These are phyloP conservation scores for Picocystis sp. DNA, from an alignment of 163 green algal genomes.

Conservation along the genomic window DNA sequence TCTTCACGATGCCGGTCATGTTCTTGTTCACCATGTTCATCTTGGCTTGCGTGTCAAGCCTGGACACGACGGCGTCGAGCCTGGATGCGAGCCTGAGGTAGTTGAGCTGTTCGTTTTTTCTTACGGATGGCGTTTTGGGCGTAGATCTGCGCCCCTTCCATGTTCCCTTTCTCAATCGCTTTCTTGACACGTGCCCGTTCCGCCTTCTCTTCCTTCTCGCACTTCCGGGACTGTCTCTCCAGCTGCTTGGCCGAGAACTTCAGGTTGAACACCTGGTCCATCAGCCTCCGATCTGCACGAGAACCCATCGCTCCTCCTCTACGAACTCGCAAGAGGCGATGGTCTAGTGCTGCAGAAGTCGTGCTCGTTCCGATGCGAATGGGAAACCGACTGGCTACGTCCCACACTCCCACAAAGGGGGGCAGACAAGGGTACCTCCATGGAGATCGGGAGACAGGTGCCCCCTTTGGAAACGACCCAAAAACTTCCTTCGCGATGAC, in stretches of 20 bases:
- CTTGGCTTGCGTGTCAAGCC: constrained; percentile 77
- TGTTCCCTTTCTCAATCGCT: constrained; percentile 95
- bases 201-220: constrained; percentile 67
- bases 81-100: constrained; percentile 75
- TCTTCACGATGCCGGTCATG: constrained; percentile 84
- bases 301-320: background rate
- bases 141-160: constrained; percentile 91
- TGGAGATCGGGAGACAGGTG: no score
- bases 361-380: no score
- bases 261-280: constrained; percentile 88
- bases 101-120: constrained; percentile 87
- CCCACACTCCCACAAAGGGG: no score
- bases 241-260: constrained; percentile 94
- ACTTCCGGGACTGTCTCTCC: constrained; percentile 61
- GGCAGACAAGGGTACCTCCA: no score
- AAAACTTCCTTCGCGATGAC: no score
- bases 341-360: no score
- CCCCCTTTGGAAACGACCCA: no score
- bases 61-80: constrained; percentile 76
- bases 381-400: no score
- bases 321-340: no score
- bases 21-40: constrained; percentile 71
- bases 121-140: constrained; percentile 90
- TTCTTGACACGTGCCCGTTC: constrained; percentile 63
- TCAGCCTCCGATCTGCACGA: background rate